Percentiles rank a stretch among this genome's conserved stretches.
These are phyloP conservation scores for Geosmithia morbida DNA, from an alignment of 2,329 filamentous ascomycete genomes.

Conservation along the genomic window DNA sequence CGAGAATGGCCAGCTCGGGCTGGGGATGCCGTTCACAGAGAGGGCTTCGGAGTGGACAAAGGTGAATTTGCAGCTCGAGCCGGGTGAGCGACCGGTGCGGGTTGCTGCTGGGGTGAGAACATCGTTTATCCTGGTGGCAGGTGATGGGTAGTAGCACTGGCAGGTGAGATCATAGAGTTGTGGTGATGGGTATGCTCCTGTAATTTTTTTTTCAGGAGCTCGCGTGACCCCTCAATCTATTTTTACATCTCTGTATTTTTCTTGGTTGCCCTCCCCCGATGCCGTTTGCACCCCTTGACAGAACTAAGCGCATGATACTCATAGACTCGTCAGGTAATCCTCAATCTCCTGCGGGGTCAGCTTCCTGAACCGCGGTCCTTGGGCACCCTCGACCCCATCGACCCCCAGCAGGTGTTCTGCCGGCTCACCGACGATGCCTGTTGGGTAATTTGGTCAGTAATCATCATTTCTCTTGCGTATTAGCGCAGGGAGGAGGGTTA, in stretches of 20 bases:
- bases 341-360: slow-evolving; percentile 96
- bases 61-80: slow-evolving; percentile 12
- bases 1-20: slow-evolving; percentile 43
- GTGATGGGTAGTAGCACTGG: too few relatives aligned
- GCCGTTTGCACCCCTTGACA: slow-evolving; percentile 29
- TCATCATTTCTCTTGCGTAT: neutral
- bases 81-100: slow-evolving; percentile 15
- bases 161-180: too few relatives aligned
- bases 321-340: slow-evolving; percentile 98
- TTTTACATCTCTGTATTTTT: slow-evolving; percentile 1
- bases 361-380: slow-evolving; percentile 83
- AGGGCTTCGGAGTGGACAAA: slow-evolving; percentile 19
- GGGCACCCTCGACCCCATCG: slow-evolving; percentile 74
- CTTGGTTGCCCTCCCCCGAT: slow-evolving; percentile 4
- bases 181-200: slow-evolving; percentile 9
- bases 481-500: neutral
- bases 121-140: slow-evolving; percentile 31
- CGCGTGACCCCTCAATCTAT: slow-evolving; percentile 18
- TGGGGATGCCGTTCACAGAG: slow-evolving; percentile 10
- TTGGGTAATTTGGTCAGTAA: slow-evolving; percentile 11
- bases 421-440: slow-evolving; percentile 88
- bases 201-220: slow-evolving; percentile 12
- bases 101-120: slow-evolving; percentile 33
- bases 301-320: slow-evolving; percentile 16
- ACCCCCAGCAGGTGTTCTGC: slow-evolving; percentile 86